Percentiles rank a stretch among this genome's conserved stretches.
Evolutionary conservation across 306 rosid genomes (phyloP).

Genomic region (Dalbergia oliveri): DNA sequence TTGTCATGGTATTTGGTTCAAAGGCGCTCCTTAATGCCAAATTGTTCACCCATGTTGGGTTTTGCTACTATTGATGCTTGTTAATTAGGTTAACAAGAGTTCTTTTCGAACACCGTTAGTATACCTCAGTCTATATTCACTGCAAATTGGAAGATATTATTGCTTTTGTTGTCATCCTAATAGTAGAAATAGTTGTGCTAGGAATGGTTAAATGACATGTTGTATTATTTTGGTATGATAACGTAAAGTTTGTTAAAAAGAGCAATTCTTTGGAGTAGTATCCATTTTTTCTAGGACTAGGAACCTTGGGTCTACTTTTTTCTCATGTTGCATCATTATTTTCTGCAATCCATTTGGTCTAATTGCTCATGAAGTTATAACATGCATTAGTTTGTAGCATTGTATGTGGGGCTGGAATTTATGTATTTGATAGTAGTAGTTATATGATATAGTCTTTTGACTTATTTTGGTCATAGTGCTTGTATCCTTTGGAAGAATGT

Average conservation of each 20-base stretch:
- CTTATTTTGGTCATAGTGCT: too few species aligned
- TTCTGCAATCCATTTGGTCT: constrained; percentile 36
- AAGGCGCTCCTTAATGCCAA: constrained; percentile 1
- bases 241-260: constrained; percentile 8
- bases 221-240: constrained; percentile 18
- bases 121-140: neutral
- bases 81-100: neutral
- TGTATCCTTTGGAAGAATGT: too few species aligned
- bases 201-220: constrained; percentile 17
- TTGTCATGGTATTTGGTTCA: constrained; percentile 22
- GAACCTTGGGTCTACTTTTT: constrained; percentile 11
- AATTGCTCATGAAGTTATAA: neutral
- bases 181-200: constrained; percentile 10
- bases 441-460: too few species aligned
- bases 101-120: neutral
- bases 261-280: constrained; percentile 1
- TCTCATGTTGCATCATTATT: neutral
- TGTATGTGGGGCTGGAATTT: too few species aligned
- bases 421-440: too few species aligned
- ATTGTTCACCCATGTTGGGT: neutral
- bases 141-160: neutral
- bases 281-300: constrained; percentile 5
- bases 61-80: constrained; percentile 4
- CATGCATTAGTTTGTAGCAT: too few species aligned
- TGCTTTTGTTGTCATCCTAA: neutral